Percentiles rank a stretch among this genome's conserved stretches.
Conservation (phyloP, 192 early-diverging fungal species). For the Backusella mclennaniae region DNA sequence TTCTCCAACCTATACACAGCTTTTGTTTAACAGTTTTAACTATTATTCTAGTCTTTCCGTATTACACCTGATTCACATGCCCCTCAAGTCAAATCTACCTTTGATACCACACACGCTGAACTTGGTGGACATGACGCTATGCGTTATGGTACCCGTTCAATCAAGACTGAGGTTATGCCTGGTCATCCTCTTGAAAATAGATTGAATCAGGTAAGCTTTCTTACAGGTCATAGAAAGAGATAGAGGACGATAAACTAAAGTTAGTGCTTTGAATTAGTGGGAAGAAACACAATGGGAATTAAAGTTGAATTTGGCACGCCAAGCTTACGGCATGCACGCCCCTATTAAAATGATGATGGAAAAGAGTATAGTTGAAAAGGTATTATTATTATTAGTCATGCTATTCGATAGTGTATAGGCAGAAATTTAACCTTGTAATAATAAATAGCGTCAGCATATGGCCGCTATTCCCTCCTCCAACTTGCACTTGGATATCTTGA, state of each 20-base stretch:
- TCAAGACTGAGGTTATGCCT: constrained; percentile 59
- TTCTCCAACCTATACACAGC: background rate
- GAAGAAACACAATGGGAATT: constrained; percentile 78
- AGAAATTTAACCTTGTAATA: background rate
- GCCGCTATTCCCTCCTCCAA: constrained; percentile 62
- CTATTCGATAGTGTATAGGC: background rate
- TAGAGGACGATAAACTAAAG: background rate
- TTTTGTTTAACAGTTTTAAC: background rate
- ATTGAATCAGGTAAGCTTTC: constrained; percentile 55
- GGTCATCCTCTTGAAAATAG: constrained; percentile 82
- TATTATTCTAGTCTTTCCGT: constrained; percentile 21
- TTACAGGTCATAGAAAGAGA: background rate
- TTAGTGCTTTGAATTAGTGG: constrained; percentile 57
- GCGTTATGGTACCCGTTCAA: constrained; percentile 66
- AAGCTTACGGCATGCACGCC: constrained; percentile 85
- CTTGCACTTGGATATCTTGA: constrained; percentile 75
- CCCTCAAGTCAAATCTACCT: constrained; percentile 21
- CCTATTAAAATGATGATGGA: constrained; percentile 95
- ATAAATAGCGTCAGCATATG: constrained; percentile 41
- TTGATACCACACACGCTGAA: constrained; percentile 50
- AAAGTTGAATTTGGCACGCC: constrained; percentile 78
- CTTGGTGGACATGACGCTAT: constrained; percentile 85
- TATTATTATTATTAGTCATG: constrained; percentile 7
- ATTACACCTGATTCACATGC: constrained; percentile 25
- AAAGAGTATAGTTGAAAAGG: constrained; percentile 60